These are phyloP conservation scores for Mrakiaceae sp. DNA, from an alignment of 1,284 basidiomycete species.

Conservation along the genomic window DNA sequence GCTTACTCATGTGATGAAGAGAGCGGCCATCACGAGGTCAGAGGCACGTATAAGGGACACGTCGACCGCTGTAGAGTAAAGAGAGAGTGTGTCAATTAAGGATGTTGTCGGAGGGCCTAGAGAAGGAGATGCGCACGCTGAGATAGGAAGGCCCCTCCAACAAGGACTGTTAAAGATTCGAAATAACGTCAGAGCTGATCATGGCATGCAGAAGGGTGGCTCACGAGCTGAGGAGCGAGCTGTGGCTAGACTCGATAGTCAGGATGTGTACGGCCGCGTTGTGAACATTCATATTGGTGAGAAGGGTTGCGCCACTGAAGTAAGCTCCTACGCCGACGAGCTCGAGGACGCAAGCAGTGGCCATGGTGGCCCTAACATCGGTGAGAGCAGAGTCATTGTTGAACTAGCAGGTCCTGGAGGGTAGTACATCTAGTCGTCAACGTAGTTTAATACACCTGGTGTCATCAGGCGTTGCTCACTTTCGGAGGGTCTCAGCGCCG, in stretches of 20 bases:
- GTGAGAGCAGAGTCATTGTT: conserved; percentile 53
- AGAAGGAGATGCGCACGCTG: too few species aligned
- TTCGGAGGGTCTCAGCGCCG: too few species aligned
- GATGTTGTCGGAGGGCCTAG: background rate
- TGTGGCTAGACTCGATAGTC: conserved; percentile 63
- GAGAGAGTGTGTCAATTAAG: conserved; percentile 49
- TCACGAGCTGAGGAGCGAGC: background rate
- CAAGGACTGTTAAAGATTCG: background rate
- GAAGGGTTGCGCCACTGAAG: conserved; percentile 55
- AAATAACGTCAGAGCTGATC: background rate
- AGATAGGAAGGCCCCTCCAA: background rate
- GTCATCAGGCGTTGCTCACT: too few species aligned
- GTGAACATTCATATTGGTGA: conserved; percentile 52
- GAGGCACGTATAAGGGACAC: conserved; percentile 44
- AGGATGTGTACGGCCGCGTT: conserved; percentile 57
- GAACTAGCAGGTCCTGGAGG: conserved; percentile 44
- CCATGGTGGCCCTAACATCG: conserved; percentile 56
- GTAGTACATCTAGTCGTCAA: too few species aligned
- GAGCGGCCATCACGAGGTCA: background rate
- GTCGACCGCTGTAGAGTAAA: conserved; percentile 48
- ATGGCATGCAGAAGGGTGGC: background rate
- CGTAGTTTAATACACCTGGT: too few species aligned
- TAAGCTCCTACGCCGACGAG: conserved; percentile 39
- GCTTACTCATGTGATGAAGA: too few species aligned
- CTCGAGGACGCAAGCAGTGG: conserved; percentile 60